Evolutionary conservation across 2,329 filamentous ascomycete genomes (phyloP).

Genomic region (Xylaria hypoxylon): DNA sequence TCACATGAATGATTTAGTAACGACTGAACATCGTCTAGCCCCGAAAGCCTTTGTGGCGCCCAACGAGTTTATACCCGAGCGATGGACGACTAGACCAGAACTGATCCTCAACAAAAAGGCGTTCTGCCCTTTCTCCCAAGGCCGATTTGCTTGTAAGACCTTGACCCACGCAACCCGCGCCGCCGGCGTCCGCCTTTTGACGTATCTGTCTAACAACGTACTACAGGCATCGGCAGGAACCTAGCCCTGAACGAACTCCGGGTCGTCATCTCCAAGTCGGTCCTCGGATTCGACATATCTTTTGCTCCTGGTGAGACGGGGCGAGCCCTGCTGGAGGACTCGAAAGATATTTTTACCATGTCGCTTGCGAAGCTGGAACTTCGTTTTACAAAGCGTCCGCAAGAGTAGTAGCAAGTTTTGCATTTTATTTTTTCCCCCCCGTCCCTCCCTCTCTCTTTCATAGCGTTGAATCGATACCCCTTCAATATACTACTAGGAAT

Average conservation of each 20-base stretch:
- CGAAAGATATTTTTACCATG: constrained; percentile 38
- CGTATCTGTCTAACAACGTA: constrained; percentile 19
- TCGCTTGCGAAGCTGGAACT: constrained; percentile 35
- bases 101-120: constrained; percentile 35
- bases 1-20: background rate
- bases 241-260: constrained; percentile 39
- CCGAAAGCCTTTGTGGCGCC: constrained; percentile 35
- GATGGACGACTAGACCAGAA: constrained; percentile 38
- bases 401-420: constrained; percentile 13
- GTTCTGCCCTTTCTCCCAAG: constrained; percentile 37
- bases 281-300: constrained; percentile 38
- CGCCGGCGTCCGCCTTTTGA: background rate
- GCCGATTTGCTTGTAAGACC: constrained; percentile 39
- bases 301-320: constrained; percentile 38
- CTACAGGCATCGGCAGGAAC: constrained; percentile 38
- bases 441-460: background rate
- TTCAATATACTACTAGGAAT: background rate
- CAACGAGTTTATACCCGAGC: constrained; percentile 40
- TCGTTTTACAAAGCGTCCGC: constrained; percentile 29
- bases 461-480: constrained; percentile 28
- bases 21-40: constrained; percentile 23
- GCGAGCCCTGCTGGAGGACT: constrained; percentile 34
- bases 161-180: too few relatives aligned
- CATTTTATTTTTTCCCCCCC: background rate
- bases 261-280: constrained; percentile 36